Evolutionary conservation across 2,329 filamentous ascomycete genomes (phyloP).

Genomic region (Rutstroemia sydowiana): DNA sequence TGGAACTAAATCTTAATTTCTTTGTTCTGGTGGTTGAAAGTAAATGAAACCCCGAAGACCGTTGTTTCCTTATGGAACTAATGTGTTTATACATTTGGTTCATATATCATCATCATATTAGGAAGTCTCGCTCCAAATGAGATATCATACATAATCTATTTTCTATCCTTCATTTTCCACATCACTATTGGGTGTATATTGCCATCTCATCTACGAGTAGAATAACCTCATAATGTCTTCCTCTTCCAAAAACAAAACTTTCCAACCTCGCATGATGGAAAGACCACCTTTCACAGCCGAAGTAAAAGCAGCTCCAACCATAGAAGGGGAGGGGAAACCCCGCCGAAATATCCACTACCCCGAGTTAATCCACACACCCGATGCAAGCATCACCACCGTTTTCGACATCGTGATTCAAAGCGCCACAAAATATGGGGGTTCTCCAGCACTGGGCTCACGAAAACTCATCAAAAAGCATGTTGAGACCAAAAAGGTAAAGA

Average conservation of each 20-base stretch:
- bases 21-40: no score
- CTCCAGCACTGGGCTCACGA: slow-evolving; percentile 61
- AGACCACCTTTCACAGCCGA: slow-evolving; percentile 55
- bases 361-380: slow-evolving; percentile 29
- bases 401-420: slow-evolving; percentile 68
- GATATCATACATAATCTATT: no score
- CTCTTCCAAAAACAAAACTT: not conserved
- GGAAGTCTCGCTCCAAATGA: no score
- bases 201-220: no score
- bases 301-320: slow-evolving; percentile 45
- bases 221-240: no score
- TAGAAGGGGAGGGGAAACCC: slow-evolving; percentile 59
- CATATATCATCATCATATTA: no score
- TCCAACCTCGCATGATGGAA: slow-evolving; percentile 17
- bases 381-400: slow-evolving; percentile 50
- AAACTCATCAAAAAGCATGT: slow-evolving; percentile 69
- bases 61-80: no score
- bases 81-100: no score
- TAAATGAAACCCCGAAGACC: no score
- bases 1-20: no score
- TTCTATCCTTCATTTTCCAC: no score
- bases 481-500: slow-evolving; percentile 86
- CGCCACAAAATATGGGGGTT: slow-evolving; percentile 57
- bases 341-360: slow-evolving; percentile 49
- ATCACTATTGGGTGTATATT: no score